A percentile compares a stretch with the other conserved stretches of the same genome.
Conservation (phyloP, 2,329 filamentous ascomycete species). For the Coleophoma eucalyptorum region DNA sequence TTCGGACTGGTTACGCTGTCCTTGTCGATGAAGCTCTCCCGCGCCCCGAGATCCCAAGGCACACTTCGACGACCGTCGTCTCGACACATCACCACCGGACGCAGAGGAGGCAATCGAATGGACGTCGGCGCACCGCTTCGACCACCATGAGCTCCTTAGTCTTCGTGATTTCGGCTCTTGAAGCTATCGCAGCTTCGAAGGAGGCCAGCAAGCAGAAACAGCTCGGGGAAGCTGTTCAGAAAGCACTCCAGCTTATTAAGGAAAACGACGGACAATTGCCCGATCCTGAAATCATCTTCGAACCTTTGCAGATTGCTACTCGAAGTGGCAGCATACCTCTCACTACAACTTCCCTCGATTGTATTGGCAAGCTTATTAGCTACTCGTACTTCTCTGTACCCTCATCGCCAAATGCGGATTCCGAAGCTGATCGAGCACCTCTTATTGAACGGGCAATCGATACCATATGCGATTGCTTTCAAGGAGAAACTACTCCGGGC, state of each 20-base stretch:
- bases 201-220: constrained; percentile 86
- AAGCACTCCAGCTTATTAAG: constrained; percentile 82
- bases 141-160: constrained; percentile 86
- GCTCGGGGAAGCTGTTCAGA: constrained; percentile 75
- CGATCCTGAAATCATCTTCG: constrained; percentile 88
- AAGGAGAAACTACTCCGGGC: constrained; percentile 86
- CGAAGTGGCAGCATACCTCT: constrained; percentile 81
- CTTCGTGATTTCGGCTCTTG: constrained; percentile 90
- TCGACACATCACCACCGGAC: constrained; percentile 35
- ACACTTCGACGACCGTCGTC: constrained; percentile 9
- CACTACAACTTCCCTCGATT: constrained; percentile 88
- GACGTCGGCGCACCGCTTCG: constrained; percentile 20
- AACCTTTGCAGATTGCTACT: constrained; percentile 84
- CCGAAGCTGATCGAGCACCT: constrained; percentile 50
- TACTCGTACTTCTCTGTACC: constrained; percentile 95
- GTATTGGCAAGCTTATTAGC: constrained; percentile 97
- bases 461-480: constrained; percentile 98
- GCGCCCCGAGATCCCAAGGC: neutral
- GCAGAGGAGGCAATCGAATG: constrained; percentile 14
- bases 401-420: constrained; percentile 35
- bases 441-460: constrained; percentile 97
- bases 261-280: constrained; percentile 76
- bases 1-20: neutral
- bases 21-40: neutral
- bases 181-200: constrained; percentile 86